A percentile compares a stretch with the other conserved stretches of the same genome.
Evolutionary conservation across 805 yeast genomes (phyloP).

Genomic region (Candida awuae): DNA sequence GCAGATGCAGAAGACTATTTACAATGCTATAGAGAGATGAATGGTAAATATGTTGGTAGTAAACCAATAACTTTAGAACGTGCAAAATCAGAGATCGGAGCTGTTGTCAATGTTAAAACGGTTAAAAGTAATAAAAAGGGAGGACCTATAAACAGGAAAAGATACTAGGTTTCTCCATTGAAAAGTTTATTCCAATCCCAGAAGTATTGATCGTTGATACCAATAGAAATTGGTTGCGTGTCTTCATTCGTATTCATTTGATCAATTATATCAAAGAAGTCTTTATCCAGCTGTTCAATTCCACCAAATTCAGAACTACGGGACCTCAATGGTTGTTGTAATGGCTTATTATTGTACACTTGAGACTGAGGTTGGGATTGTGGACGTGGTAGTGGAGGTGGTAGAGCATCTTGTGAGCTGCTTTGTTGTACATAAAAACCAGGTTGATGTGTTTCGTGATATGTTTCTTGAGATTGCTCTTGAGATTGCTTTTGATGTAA

Average conservation of each 20-base stretch:
- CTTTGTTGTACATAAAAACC: too few relatives aligned
- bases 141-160: background rate
- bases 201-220: constrained; percentile 3
- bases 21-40: constrained; percentile 64
- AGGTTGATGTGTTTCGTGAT: too few relatives aligned
- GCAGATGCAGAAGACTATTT: constrained; percentile 57
- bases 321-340: background rate
- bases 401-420: too few relatives aligned
- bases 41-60: constrained; percentile 67
- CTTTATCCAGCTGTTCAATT: constrained; percentile 2
- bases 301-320: background rate
- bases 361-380: too few relatives aligned
- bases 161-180: background rate
- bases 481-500: too few relatives aligned
- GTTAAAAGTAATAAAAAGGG: background rate
- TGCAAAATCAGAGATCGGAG: constrained; percentile 41
- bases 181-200: constrained; percentile 9
- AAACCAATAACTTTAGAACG: constrained; percentile 64
- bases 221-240: background rate
- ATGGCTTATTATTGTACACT: too few relatives aligned
- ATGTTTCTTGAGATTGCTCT: too few relatives aligned
- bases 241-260: constrained; percentile 3
- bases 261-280: constrained; percentile 6
- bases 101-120: constrained; percentile 4
- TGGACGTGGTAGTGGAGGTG: too few relatives aligned